Evolutionary conservation across 2,329 filamentous ascomycete genomes (phyloP).

Genomic region (Colletotrichum falcatum): DNA sequence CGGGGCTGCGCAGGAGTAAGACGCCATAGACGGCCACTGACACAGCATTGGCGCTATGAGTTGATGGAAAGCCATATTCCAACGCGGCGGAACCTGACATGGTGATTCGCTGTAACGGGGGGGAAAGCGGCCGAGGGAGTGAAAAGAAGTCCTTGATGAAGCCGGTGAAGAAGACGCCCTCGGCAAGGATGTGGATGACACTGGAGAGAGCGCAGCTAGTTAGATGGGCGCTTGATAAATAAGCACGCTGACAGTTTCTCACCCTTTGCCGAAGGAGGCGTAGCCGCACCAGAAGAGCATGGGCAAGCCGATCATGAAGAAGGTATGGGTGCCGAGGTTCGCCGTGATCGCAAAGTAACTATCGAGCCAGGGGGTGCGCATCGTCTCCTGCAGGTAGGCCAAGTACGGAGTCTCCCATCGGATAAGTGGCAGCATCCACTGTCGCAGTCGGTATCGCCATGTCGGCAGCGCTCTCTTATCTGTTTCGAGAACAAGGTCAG

Average conservation of each 20-base stretch:
- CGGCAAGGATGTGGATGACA: conserved; percentile 80
- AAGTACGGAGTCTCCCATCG: conserved; percentile 97
- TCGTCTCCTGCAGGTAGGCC: conserved; percentile 82
- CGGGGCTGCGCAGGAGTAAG: conserved; percentile 74
- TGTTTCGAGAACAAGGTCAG: conserved; percentile 51
- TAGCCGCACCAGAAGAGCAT: conserved; percentile 98
- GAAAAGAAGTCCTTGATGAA: conserved; percentile 96
- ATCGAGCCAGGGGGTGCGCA: conserved; percentile 88
- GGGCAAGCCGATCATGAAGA: conserved; percentile 96
- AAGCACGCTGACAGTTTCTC: conserved; percentile 54
- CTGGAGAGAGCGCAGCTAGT: conserved; percentile 50
- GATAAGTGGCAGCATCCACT: conserved; percentile 85
- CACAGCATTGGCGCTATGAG: conserved; percentile 96
- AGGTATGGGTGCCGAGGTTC: conserved; percentile 96
- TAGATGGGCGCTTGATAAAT: background rate
- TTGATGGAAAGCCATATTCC: conserved; percentile 97
- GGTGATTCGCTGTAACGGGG: conserved; percentile 92
- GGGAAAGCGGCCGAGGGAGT: conserved; percentile 89
- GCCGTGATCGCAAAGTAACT: conserved; percentile 97
- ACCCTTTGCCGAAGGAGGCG: conserved; percentile 87
- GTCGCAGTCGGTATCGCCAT: conserved; percentile 91
- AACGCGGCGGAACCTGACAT: conserved; percentile 96
- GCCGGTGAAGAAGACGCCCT: conserved; percentile 87
- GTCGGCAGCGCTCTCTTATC: conserved; percentile 84
- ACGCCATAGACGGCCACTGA: conserved; percentile 91